Evolutionary conservation across 2,329 filamentous ascomycete species (phyloP).

Genomic region (Talaromyces pinophilus): DNA sequence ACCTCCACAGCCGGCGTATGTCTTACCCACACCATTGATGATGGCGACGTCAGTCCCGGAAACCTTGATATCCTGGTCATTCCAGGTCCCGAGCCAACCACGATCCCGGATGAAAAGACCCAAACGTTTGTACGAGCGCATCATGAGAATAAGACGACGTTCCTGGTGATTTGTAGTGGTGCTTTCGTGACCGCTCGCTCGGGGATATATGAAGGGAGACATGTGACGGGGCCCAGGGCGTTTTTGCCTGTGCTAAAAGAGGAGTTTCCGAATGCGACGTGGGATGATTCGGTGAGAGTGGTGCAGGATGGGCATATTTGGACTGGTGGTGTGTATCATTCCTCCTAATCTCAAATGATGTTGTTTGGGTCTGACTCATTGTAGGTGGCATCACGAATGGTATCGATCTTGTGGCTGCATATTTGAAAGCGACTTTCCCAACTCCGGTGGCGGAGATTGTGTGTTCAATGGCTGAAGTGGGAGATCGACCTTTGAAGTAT

Average conservation of each 20-base stretch:
- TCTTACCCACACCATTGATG: conserved; percentile 33
- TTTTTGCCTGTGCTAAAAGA: conserved; percentile 29
- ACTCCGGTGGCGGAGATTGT: conserved; percentile 36
- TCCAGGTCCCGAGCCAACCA: conserved; percentile 40
- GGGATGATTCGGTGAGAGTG: conserved; percentile 28
- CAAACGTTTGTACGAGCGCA: conserved; percentile 38
- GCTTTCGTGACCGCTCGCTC: conserved; percentile 29
- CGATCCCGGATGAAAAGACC: conserved; percentile 31
- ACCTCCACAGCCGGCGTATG: conserved; percentile 33
- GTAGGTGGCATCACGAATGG: conserved; percentile 34
- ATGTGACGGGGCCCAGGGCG: conserved; percentile 30
- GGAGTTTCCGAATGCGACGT: conserved; percentile 30
- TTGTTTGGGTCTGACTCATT: background rate
- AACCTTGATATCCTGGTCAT: conserved; percentile 41
- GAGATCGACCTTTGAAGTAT: conserved; percentile 21
- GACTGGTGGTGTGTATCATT: conserved; percentile 26
- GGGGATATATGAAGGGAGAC: conserved; percentile 28
- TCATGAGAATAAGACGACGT: conserved; percentile 30
- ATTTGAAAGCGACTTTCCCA: conserved; percentile 28
- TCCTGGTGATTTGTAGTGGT: conserved; percentile 34
- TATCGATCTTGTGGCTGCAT: conserved; percentile 30
- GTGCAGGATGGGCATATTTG: conserved; percentile 32
- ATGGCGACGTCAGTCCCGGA: conserved; percentile 36
- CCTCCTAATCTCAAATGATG: background rate
- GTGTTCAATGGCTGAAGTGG: conserved; percentile 38